These are phyloP conservation scores for Sporisorium sorghi DNA, from an alignment of 1,284 basidiomycete genomes.

Conservation along the genomic window DNA sequence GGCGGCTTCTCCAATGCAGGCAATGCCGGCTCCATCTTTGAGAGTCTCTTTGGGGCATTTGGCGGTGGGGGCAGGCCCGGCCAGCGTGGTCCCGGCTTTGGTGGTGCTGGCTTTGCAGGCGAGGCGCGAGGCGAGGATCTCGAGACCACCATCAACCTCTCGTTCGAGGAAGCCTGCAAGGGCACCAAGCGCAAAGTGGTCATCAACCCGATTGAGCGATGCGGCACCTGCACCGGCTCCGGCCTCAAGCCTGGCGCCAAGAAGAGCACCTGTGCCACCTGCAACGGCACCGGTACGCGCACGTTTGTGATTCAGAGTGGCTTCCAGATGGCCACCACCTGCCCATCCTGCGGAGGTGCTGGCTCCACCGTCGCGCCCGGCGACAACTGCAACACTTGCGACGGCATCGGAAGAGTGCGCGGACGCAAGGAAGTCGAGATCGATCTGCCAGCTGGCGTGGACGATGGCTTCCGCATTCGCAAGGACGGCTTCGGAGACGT, in stretches of 20 bases:
- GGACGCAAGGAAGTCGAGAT: conserved; percentile 83
- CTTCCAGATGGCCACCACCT: conserved; percentile 97
- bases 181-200: conserved; percentile 83
- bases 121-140: conserved; percentile 84
- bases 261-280: conserved; percentile 81
- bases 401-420: conserved; percentile 88
- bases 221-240: conserved; percentile 83
- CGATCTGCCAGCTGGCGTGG: conserved; percentile 83
- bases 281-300: conserved; percentile 86
- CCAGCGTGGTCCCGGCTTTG: conserved; percentile 60
- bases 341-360: conserved; percentile 83
- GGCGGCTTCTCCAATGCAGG: conserved; percentile 72
- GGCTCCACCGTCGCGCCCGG: conserved; percentile 84
- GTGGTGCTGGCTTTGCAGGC: conserved; percentile 70
- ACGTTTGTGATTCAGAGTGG: conserved; percentile 93
- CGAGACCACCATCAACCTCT: conserved; percentile 80
- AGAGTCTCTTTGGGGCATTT: conserved; percentile 81
- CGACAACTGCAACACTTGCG: conserved; percentile 83
- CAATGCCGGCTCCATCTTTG: conserved; percentile 76
- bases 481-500: conserved; percentile 87
- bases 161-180: conserved; percentile 92
- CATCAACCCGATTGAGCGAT: conserved; percentile 85
- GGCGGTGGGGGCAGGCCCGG: conserved; percentile 64
- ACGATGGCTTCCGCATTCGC: conserved; percentile 94
- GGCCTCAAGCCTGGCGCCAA: conserved; percentile 90